These are phyloP conservation scores for Pholiota molesta DNA, from an alignment of 768 basidiomycete species.

Conservation along the genomic window DNA sequence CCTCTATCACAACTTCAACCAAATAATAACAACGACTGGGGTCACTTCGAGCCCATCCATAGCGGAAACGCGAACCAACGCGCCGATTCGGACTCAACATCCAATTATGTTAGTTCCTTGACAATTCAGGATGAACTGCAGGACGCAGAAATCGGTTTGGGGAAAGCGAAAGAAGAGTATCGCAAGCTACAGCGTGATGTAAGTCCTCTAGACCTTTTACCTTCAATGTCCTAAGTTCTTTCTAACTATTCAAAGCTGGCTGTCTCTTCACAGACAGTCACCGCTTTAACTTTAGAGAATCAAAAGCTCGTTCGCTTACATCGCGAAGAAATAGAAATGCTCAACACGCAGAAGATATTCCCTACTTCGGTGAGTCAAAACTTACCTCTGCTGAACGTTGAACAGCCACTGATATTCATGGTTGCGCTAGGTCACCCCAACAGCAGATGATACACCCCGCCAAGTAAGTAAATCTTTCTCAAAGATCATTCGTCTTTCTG, in stretches of 20 bases:
- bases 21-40: neutral
- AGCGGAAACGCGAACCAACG: neutral
- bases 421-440: neutral
- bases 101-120: slow-evolving; percentile 6
- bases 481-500: neutral
- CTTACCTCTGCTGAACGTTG: neutral
- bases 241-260: slow-evolving; percentile 18
- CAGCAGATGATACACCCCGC: neutral
- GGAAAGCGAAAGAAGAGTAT: slow-evolving; percentile 34
- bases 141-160: slow-evolving; percentile 32
- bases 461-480: neutral
- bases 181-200: slow-evolving; percentile 31
- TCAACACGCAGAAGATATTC: neutral
- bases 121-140: slow-evolving; percentile 24
- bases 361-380: neutral
- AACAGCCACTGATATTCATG: neutral
- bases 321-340: slow-evolving; percentile 15
- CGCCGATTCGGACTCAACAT: neutral
- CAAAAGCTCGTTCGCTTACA: slow-evolving; percentile 16
- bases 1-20: neutral
- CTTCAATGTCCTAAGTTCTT: neutral
- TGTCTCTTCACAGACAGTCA: slow-evolving; percentile 19
- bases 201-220: neutral
- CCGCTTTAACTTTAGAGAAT: slow-evolving; percentile 21
- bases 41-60: neutral